phyloP scores from a whole-genome alignment of 2,329 filamentous ascomycete species.

The Fusarium redolens region DNA sequence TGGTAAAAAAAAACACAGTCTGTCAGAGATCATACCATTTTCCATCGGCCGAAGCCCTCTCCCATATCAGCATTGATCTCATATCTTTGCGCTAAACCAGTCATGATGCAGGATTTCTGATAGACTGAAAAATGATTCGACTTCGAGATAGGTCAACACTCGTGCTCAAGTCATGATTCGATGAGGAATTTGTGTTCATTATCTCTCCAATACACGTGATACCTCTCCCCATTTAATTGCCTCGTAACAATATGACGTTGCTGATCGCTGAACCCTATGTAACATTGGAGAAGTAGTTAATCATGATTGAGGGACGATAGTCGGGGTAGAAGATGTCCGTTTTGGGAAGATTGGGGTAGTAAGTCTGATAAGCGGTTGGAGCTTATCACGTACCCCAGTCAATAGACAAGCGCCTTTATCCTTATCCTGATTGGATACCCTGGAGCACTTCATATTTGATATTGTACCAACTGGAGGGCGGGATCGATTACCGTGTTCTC shows the following conservation, averaged over 20 bases:
- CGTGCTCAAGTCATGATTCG: not conserved
- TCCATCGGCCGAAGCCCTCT: conserved; percentile 1
- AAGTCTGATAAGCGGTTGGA: not conserved
- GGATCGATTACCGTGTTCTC: not conserved
- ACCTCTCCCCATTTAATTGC: not conserved
- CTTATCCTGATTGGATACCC: not conserved
- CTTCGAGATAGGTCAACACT: not conserved
- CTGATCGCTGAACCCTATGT: not conserved
- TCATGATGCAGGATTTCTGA: not conserved
- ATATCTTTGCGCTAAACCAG: not conserved
- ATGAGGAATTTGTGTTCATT: not conserved
- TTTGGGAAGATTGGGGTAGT: not conserved
- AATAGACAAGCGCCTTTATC: too few relatives aligned
- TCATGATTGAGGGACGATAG: not conserved
- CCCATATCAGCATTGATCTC: conserved; percentile 6
- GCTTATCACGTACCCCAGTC: not conserved
- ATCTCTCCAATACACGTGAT: conserved; percentile 3
- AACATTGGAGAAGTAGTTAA: not conserved
- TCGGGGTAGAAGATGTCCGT: not conserved
- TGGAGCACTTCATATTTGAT: not conserved
- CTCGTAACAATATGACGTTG: not conserved
- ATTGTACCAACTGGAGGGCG: too few relatives aligned
- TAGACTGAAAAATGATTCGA: not conserved
- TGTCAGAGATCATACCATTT: not conserved
- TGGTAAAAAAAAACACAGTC: not conserved